Evolutionary conservation across 371 early-diverging fungal genomes (phyloP).

Genomic region (Zopfochytrium polystomum): DNA sequence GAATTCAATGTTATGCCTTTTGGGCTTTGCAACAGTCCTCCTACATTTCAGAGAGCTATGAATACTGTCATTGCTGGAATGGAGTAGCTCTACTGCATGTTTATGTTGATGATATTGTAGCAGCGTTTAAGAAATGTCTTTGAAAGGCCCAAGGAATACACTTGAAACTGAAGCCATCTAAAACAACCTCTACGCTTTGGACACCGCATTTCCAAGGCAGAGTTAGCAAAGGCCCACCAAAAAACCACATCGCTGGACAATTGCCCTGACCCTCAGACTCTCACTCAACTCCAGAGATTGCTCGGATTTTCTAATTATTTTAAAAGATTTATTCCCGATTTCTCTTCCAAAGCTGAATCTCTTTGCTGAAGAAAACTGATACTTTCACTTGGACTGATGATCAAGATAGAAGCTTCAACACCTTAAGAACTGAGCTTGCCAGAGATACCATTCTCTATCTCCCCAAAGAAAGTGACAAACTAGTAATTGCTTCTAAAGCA

Average conservation of each 20-base stretch:
- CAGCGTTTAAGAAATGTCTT: slow-evolving; percentile 50
- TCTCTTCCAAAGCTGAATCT: slow-evolving; percentile 41
- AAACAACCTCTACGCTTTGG: no score
- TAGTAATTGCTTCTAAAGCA: no score
- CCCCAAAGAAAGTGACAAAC: slow-evolving; percentile 7
- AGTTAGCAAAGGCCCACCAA: slow-evolving; percentile 35
- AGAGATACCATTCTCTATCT: slow-evolving; percentile 1
- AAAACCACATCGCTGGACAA: slow-evolving; percentile 42
- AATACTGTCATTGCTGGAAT: slow-evolving; percentile 37
- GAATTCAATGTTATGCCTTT: no score
- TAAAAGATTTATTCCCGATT: slow-evolving; percentile 47
- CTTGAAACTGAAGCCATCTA: slow-evolving; percentile 39
- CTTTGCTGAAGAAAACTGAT: slow-evolving; percentile 32
- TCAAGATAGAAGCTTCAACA: slow-evolving; percentile 6
- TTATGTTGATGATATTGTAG: slow-evolving; percentile 19
- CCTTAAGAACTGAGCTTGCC: background rate
- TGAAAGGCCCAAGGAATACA: slow-evolving; percentile 27
- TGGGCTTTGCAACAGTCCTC: no score
- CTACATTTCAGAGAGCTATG: slow-evolving; percentile 47
- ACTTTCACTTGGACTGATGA: background rate
- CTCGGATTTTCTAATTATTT: slow-evolving; percentile 57
- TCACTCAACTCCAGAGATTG: slow-evolving; percentile 46
- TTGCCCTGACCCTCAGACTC: slow-evolving; percentile 35
- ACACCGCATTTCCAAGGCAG: slow-evolving; percentile 18
- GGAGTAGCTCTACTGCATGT: slow-evolving; percentile 41